A percentile compares a stretch with the other conserved stretches of the same genome.
These are phyloP conservation scores for Aschersonia sp. DNA, from an alignment of 2,329 filamentous ascomycete species.

Conservation along the genomic window DNA sequence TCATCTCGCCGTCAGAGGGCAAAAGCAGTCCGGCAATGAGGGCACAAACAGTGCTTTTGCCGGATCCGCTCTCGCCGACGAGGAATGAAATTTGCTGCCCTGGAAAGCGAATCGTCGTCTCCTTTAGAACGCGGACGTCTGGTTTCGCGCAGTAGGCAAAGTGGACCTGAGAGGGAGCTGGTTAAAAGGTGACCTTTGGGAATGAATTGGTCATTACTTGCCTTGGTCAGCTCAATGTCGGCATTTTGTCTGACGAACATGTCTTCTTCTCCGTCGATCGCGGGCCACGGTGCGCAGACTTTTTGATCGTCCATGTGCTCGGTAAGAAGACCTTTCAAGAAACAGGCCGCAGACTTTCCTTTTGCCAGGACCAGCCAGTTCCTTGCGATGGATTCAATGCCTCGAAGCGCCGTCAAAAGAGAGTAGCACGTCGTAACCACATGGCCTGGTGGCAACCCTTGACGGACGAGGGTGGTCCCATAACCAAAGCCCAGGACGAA, in stretches of 20 bases:
- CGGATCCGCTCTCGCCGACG: slow-evolving; percentile 76
- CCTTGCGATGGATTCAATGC: slow-evolving; percentile 59
- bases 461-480: slow-evolving; percentile 53
- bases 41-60: slow-evolving; percentile 79
- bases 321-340: slow-evolving; percentile 34
- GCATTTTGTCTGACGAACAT: slow-evolving; percentile 39
- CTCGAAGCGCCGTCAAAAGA: slow-evolving; percentile 61
- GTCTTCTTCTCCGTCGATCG: not conserved
- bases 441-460: slow-evolving; percentile 46
- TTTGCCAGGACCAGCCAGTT: slow-evolving; percentile 68
- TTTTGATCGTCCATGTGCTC: not conserved
- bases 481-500: slow-evolving; percentile 91
- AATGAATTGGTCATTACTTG: slow-evolving; percentile 23
- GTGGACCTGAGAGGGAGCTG: slow-evolving; percentile 38
- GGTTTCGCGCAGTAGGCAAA: slow-evolving; percentile 70
- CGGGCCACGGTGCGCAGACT: not conserved
- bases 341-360: slow-evolving; percentile 58
- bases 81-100: slow-evolving; percentile 64
- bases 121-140: slow-evolving; percentile 40
- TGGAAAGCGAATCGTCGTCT: slow-evolving; percentile 54
- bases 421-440: slow-evolving; percentile 80
- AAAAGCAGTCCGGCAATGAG: slow-evolving; percentile 68
- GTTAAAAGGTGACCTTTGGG: not conserved
- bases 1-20: slow-evolving; percentile 48
- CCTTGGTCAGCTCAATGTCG: slow-evolving; percentile 54